Conservation (phyloP, 768 basidiomycete species). For the Pleurotus pulmonarius region DNA sequence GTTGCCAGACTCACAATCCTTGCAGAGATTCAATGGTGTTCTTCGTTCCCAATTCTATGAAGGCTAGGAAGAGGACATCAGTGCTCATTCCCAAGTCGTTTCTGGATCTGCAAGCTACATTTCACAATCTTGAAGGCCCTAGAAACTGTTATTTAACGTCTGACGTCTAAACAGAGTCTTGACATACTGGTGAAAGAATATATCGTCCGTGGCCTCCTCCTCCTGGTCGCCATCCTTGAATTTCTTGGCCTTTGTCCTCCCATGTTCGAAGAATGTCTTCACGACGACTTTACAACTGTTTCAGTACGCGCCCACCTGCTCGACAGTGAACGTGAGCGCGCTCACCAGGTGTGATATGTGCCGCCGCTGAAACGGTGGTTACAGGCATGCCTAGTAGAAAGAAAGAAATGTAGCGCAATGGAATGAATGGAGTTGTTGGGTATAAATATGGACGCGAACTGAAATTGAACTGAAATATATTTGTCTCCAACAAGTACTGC, state of each 20-base stretch:
- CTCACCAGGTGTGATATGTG: constrained; percentile 50
- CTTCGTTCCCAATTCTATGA: constrained; percentile 59
- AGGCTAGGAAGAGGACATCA: constrained; percentile 31
- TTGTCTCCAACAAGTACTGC: too few species aligned
- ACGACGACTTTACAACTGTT: constrained; percentile 38
- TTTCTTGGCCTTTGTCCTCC: constrained; percentile 37
- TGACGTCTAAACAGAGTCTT: not conserved
- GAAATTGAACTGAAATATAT: too few species aligned
- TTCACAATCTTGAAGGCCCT: constrained; percentile 73
- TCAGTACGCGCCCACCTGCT: not conserved
- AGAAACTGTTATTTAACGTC: not conserved
- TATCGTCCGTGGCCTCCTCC: constrained; percentile 52
- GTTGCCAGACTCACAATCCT: constrained; percentile 40
- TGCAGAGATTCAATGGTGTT: constrained; percentile 75
- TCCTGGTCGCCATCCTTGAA: constrained; percentile 29
- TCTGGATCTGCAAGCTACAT: constrained; percentile 17
- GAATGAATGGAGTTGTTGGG: not conserved
- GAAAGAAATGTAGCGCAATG: not conserved
- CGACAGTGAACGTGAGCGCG: constrained; percentile 6
- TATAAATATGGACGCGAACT: too few species aligned
- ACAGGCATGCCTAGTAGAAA: constrained; percentile 38
- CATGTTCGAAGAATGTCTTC: constrained; percentile 48
- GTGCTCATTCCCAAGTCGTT: not conserved
- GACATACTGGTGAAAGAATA: constrained; percentile 67
- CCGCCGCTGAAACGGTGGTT: constrained; percentile 48